Conservation (phyloP, 116 monocot genomes). For the Trichopus zeylanicus region DNA sequence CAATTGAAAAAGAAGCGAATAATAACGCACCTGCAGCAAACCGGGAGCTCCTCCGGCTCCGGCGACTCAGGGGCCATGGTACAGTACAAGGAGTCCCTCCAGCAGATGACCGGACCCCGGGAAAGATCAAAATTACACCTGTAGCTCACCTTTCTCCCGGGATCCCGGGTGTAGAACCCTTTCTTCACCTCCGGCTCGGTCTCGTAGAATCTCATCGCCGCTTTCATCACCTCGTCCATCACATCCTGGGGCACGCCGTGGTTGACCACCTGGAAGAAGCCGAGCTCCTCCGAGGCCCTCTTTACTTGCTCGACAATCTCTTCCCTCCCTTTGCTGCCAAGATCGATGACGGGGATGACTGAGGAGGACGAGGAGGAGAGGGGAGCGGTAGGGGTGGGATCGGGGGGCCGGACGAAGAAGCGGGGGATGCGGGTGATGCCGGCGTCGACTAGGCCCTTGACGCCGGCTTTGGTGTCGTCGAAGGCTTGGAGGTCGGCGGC, state of each 20-base stretch:
- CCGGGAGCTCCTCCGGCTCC: constrained; percentile 20
- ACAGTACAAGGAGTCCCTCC: constrained; percentile 30
- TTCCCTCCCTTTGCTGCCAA: neutral
- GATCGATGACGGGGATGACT: constrained; percentile 33
- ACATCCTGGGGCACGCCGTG: constrained; percentile 28
- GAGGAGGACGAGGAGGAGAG: too few species aligned
- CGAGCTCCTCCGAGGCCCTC: constrained; percentile 21
- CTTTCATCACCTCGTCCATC: constrained; percentile 24
- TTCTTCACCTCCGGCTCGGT: constrained; percentile 10
- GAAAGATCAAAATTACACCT: constrained; percentile 31
- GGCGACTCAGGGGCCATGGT: constrained; percentile 19
- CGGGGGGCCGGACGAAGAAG: constrained; percentile 21
- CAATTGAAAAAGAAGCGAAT: neutral
- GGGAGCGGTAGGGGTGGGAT: neutral
- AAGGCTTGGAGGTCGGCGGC: too few species aligned
- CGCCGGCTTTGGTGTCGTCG: too few species aligned
- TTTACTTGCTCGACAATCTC: constrained; percentile 13
- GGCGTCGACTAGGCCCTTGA: constrained; percentile 34
- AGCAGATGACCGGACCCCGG: constrained; percentile 20
- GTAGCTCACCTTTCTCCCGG: constrained; percentile 13
- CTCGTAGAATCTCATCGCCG: constrained; percentile 23
- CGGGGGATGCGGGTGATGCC: constrained; percentile 24
- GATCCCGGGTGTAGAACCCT: constrained; percentile 24
- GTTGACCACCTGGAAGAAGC: constrained; percentile 42
- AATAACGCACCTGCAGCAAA: constrained; percentile 21